Base-by-base conservation (phyloP, 1,284 basidiomycete genomes). In the Apiotrichum akiyoshidainum region DNA sequence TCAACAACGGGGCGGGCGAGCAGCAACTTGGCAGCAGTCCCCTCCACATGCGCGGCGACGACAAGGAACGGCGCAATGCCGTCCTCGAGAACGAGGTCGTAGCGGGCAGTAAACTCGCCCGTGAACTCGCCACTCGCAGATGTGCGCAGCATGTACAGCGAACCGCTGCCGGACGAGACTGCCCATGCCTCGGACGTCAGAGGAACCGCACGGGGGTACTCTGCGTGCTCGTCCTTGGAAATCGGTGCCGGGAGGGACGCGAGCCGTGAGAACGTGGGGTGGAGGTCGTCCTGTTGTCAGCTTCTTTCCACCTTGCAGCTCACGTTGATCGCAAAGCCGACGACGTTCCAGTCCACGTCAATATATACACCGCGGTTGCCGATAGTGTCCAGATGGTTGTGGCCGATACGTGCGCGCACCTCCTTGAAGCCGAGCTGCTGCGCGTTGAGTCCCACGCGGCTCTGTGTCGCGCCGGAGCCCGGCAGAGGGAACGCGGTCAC, bases 401-500 rank as follows among this genome's bases (percentile, higher is more conserved):
- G 89, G 35, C 85, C 83, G 48, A 94, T 91, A 45, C 92, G 81
- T 62, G 86, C 87, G 69, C 89, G 85, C 40, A 92, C 86, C 70
- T 95, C 90, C 52, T 71, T 70, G 63, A 74, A 76, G 13, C 66
- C 66, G 13, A 75, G 63, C 45, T 68, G 67, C 44, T 72, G 69
- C 1, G 58, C 50, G 40, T 55, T 57, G 48, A 72, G 66, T 13
- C 66, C 67, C 19, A 73, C 60, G 13, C 75, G 64, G 45, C 66
- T 64, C 50, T 74, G 72, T 1, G 75, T 76, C 11, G 75, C 71
- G 19, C 72, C 72, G 1, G 33, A 31, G 6, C 60, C 68, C 0
- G 75, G 75, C 5, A 76, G 62, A 1, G 58, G 42, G 50, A 59
- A 68, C 11, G 58, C 55, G 11, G 44, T 19, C 17, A 71, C 59